Evolutionary conservation across 2,329 filamentous ascomycete genomes (phyloP).

Genomic region (Fusarium algeriense): DNA sequence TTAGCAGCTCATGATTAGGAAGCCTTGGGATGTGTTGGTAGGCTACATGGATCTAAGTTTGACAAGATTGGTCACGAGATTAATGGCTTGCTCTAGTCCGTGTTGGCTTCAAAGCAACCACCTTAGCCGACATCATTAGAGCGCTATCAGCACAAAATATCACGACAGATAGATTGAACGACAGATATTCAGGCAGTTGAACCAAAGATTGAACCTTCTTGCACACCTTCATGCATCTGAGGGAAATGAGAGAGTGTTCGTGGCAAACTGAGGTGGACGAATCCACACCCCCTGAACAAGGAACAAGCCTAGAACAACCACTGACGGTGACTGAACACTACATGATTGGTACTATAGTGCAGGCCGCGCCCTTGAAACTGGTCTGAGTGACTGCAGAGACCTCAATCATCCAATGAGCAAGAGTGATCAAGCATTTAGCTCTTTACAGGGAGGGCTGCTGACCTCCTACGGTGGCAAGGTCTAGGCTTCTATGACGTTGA

Average conservation of each 20-base stretch:
- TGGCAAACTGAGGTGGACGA: neutral
- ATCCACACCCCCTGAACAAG: neutral
- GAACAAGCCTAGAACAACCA: neutral
- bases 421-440: neutral
- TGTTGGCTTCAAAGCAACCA: no score
- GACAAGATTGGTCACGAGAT: neutral
- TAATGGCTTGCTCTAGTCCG: neutral
- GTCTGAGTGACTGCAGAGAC: neutral
- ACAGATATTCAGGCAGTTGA: neutral
- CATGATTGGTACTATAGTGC: neutral
- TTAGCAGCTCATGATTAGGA: no score
- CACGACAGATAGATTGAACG: neutral
- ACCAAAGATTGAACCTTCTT: neutral
- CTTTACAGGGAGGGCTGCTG: neutral
- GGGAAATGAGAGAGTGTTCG: neutral
- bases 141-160: no score
- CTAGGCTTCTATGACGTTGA: neutral
- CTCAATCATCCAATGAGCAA: neutral
- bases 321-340: neutral
- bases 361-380: neutral
- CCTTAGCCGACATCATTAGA: fast-evolving
- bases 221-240: neutral
- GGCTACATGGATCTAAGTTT: no score
- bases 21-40: no score
- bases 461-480: fast-evolving